A percentile compares a stretch with the other conserved stretches of the same genome.
These are phyloP conservation scores for Arabidopsis lyrata DNA, from an alignment of 441 rosid genomes.

Conservation along the genomic window DNA sequence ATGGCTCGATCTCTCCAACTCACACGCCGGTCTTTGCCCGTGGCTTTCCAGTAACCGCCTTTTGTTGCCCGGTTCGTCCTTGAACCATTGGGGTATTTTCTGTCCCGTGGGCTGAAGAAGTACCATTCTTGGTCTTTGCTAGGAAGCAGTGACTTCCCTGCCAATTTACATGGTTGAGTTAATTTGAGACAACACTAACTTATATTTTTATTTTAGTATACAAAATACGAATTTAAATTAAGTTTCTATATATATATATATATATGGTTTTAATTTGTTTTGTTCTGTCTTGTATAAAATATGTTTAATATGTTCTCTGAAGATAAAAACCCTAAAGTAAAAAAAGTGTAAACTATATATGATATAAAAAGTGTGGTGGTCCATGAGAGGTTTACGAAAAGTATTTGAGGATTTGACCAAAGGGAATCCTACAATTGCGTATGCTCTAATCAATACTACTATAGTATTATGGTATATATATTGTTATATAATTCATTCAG, in stretches of 20 bases:
- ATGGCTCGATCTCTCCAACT: slow-evolving; percentile 75
- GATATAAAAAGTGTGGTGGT: slow-evolving; percentile 27
- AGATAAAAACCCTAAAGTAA: slow-evolving; percentile 32
- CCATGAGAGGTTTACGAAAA: slow-evolving; percentile 20
- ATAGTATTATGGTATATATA: background rate
- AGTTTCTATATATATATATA: background rate
- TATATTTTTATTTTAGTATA: background rate
- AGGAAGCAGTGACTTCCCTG: slow-evolving; percentile 85
- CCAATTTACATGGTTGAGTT: slow-evolving; percentile 2
- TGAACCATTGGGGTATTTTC: slow-evolving; percentile 93
- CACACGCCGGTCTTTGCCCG: slow-evolving; percentile 92
- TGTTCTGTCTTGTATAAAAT: background rate
- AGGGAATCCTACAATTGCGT: slow-evolving; percentile 28
- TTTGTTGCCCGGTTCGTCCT: slow-evolving; percentile 95
- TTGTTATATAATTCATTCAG: background rate
- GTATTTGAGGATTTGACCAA: slow-evolving; percentile 29
- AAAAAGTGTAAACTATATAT: background rate
- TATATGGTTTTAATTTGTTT: background rate
- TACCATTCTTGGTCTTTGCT: slow-evolving; percentile 98
- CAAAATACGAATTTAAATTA: background rate
- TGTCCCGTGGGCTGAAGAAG: slow-evolving; percentile 92
- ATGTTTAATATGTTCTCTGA: background rate
- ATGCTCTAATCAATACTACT: slow-evolving; percentile 16
- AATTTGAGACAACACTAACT: background rate
- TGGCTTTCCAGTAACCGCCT: slow-evolving; percentile 96